Base-by-base conservation (phyloP, 106 monocot species). In the Acorus gramineus region DNA sequence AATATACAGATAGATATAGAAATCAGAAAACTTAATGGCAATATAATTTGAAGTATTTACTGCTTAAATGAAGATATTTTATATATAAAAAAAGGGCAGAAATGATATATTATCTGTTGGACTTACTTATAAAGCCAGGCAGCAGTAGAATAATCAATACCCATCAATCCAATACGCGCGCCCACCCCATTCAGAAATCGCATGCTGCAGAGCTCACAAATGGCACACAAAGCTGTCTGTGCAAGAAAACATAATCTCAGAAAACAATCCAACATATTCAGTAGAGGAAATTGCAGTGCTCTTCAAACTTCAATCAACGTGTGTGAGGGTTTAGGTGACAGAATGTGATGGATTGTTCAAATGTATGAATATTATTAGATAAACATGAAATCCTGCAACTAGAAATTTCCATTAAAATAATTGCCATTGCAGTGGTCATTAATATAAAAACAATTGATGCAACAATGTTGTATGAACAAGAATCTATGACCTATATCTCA, bases 81-180 rank as follows among this genome's bases (percentile, higher is more conserved):
- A 50, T 50, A 44, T 12, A 46, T 13, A 64, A 28, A 64, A 3
- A 64, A 50, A n/a, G 14, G 49, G 6, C 7, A 8, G 12, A 44
- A 10, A 68, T 8, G 54, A 54, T 44, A 3, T 6, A n/a, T 59
- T 6, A 12, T 11, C 59, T 59, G 59, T 11, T 48, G 64, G 64
- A 50, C 50, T 68, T 42, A 92, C 98, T 79, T 92, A 73, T 85
- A 84, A 53, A 98, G 80, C 98, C 98, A 92, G 14, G 57, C 46
- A 14, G 92, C 98, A 66, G 85, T 89, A 49, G 91, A 83, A 63
- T 83, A 98, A 68, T 98, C 92, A 28, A 98, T 98, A 46, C 98
- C 98, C 85, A 92, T 87, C 48, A 98, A 77, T 49, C 98, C 98
- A 64, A 79, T 92, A 13, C 75, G 85, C 53, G 82, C 55, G 11